A percentile compares a stretch with the other conserved stretches of the same genome.
phyloP scores from a whole-genome alignment of 129 eudicot species.

The Heracleum sosnowskyi region DNA sequence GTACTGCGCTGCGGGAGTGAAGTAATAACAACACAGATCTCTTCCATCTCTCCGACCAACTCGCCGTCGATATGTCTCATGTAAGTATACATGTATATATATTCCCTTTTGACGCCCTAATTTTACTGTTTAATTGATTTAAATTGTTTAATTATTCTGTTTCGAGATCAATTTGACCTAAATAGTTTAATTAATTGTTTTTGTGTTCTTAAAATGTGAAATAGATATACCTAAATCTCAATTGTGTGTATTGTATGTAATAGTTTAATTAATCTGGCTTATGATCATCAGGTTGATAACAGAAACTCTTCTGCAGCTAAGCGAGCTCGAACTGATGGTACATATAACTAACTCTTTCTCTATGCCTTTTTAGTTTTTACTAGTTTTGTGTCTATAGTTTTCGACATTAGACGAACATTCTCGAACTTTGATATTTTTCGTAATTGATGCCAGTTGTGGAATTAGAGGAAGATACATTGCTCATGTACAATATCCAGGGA shows the following conservation, averaged over 20 bases:
- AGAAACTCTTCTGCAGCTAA: constrained; percentile 76
- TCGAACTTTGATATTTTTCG: not conserved
- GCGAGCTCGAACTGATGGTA: constrained; percentile 96
- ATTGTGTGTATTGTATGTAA: not conserved
- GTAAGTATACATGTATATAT: constrained; percentile 12
- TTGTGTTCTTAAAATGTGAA: not conserved
- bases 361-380: not conserved
- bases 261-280: not conserved
- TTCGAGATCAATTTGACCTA: too few species aligned
- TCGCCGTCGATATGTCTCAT: constrained; percentile 39
- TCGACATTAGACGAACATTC: too few species aligned
- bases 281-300: constrained; percentile 56
- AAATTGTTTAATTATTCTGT: too few species aligned
- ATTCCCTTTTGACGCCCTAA: not conserved
- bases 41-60: too few species aligned
- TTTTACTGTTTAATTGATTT: not conserved
- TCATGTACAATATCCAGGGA: too few species aligned
- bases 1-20: too few species aligned
- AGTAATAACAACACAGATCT: not conserved
- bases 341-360: not conserved
- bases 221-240: not conserved
- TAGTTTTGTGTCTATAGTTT: too few species aligned
- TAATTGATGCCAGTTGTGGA: not conserved
- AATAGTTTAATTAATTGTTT: too few species aligned
- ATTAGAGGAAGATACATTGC: not conserved